phyloP scores from a whole-genome alignment of 371 early-diverging fungal genomes.

The Mortierella sp. region DNA sequence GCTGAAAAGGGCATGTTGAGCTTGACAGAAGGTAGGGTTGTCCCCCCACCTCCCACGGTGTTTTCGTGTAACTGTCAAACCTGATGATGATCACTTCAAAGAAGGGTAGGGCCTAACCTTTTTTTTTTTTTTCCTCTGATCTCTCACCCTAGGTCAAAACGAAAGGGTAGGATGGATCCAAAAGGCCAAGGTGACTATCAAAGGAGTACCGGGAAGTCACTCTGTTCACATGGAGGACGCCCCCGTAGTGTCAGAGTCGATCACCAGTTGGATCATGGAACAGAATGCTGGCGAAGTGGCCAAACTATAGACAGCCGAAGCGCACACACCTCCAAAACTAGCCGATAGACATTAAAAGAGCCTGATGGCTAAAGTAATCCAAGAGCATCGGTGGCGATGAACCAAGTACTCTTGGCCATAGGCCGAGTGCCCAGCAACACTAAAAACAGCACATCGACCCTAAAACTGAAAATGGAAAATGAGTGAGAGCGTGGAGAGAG shows the following conservation, averaged over 20 bases:
- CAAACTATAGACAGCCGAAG: not conserved
- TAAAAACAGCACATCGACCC: too few relatives aligned
- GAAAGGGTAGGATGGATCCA: conserved; percentile 12
- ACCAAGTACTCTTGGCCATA: too few relatives aligned
- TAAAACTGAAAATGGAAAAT: too few relatives aligned
- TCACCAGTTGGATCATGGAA: conserved; percentile 21
- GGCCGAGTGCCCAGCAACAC: too few relatives aligned
- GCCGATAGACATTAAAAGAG: conserved; percentile 2
- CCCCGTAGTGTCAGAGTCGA: conserved; percentile 14
- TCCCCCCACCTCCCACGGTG: too few relatives aligned
- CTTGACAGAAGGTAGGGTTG: conserved; percentile 2
- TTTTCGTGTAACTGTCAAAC: too few relatives aligned
- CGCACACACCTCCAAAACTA: not conserved
- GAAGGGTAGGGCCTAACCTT: too few relatives aligned
- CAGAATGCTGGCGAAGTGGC: conserved; percentile 25
- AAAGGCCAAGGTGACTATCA: conserved; percentile 16
- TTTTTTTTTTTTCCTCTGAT: too few relatives aligned
- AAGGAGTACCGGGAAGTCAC: conserved; percentile 22
- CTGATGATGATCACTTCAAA: too few relatives aligned
- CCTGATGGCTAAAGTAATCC: not conserved
- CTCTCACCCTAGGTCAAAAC: conserved; percentile 2
- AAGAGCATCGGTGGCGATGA: not conserved
- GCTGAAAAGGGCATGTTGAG: conserved; percentile 18
- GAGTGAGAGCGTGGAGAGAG: too few relatives aligned
- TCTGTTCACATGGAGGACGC: conserved; percentile 45